Evolutionary conservation across 495 filamentous ascomycete genomes (phyloP), one percentile per base, ranked within the genome.

Genomic region (Hypomontagnella submonticulosa): DNA sequence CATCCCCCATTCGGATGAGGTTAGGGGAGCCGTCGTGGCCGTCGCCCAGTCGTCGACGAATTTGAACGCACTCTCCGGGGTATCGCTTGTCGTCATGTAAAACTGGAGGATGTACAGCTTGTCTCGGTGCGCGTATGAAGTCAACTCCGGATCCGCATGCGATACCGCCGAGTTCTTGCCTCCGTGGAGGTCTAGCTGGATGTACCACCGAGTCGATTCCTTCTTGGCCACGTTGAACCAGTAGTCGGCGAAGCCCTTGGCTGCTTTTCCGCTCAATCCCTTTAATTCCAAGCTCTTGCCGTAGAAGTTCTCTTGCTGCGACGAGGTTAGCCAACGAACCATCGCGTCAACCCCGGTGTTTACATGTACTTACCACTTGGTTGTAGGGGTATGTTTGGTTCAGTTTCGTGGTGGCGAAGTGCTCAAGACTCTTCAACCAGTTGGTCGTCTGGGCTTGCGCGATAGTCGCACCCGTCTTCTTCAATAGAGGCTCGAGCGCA

Each of bases 241-340:
- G 67, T 80, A 81, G 52, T 76, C 63, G 7, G 72, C 71, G 10
- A 80, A 77, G 12, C 64, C 62, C 53, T 76, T 69, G 10, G 80
- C 67, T 4, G 73, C 67, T 4, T 61, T 63, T 20, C 61, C 63
- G 16, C 69, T 71, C 33, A 82, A 68, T 1, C 77, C 75, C 8
- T 69, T 67, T 40, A 79, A 76, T 13, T 79, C 75, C 37, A 81
- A 38, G 54, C 76, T 77, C 66, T 79, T 80, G 68, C 77, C 72
- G 69, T 79, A 82, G 60, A 81, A 81, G 0, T 76, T 76, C 64
- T 80, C 79, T 66, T 78, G 76, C 80, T 79, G 51, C 13, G 38
- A 37, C 7, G 10, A 53, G 20, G 63, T 71, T 23, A 69, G 71
- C 61, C 40, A 6, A 12, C 30, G 8, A 10, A 33, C n/a, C 13